Evolutionary conservation across 768 basidiomycete species (phyloP), one percentile per base, ranked within the genome.

Genomic region (Fomitopsis serialis): DNA sequence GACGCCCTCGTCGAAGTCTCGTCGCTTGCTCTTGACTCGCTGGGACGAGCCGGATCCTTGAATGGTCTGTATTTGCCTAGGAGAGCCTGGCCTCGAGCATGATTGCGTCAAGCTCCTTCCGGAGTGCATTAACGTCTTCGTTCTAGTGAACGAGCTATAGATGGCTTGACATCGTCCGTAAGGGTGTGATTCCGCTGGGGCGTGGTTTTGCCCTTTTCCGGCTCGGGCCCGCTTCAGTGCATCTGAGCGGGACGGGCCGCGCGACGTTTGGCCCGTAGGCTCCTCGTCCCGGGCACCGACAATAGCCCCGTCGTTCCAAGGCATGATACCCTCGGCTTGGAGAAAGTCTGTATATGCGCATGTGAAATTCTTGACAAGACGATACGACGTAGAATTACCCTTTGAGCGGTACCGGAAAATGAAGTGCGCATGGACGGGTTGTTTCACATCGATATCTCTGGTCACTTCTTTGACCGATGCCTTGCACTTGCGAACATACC

Each of bases 321-420:
- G 53, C n/a, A 45, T 42, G 17, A 59, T 57, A 1, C 50, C 59
- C 29, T 60, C 56, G 5, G 59, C 59, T 32, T 55, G 59, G 25
- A 60, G 42, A 21, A 57, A 21, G 25, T 52, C 58, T 59, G 11
- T 3, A 13, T 25, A 19, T 11, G 8, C 3, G 13, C 24, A 24
- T 34, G 37, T 15, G n/a, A 22, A 36, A 19, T 9, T 17, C 23
- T 13, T 5, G 19, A 32, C 17, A 9, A 4, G 3, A 2, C 2
- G 34, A 3, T 3, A 17, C 29, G 29, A n/a, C n/a, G 10, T 21
- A 24, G 10, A 4, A 13, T 21, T 19, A 59, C 58, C 58, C 36
- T 32, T 45, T 2, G 58, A 42, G 1, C 58, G 46, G 29, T 59
- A 59, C 3, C 48, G 51, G 35, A 55, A 59, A 1, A 55, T 7